phyloP scores from a whole-genome alignment of 345 rosid genomes.

The Hirschfeldia incana region DNA sequence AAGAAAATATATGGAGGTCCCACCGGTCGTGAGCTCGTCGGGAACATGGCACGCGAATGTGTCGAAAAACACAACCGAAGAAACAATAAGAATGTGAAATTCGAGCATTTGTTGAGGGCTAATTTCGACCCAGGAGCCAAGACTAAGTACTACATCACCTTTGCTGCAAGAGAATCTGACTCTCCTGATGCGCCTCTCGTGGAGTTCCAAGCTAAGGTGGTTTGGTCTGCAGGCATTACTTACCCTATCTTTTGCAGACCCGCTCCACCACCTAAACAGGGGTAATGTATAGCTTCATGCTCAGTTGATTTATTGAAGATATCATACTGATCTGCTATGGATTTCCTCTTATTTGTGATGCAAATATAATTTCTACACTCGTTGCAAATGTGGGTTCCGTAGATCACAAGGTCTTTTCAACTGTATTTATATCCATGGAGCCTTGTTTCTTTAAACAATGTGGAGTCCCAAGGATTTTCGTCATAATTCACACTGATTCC shows the following conservation, averaged over 20 bases:
- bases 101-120: conserved; percentile 2
- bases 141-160: conserved; percentile 18
- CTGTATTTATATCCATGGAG: too few species aligned
- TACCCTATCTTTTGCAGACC: not conserved
- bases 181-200: not conserved
- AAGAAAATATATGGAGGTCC: not conserved
- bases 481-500: too few species aligned
- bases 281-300: not conserved
- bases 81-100: not conserved
- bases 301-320: not conserved
- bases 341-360: not conserved
- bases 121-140: conserved; percentile 1
- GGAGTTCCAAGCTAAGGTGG: conserved; percentile 18
- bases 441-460: too few species aligned
- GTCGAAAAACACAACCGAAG: not conserved
- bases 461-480: too few species aligned
- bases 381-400: too few species aligned
- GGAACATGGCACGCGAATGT: not conserved
- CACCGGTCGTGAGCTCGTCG: not conserved
- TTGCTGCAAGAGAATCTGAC: conserved; percentile 15
- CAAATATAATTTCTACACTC: not conserved
- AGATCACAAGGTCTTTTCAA: too few species aligned
- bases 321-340: not conserved
- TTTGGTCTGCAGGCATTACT: not conserved
- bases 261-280: not conserved